Percentiles rank a stretch among this genome's conserved stretches.
Evolutionary conservation across 2,329 filamentous ascomycete genomes (phyloP).

Genomic region (Paecilomyces niveus): DNA sequence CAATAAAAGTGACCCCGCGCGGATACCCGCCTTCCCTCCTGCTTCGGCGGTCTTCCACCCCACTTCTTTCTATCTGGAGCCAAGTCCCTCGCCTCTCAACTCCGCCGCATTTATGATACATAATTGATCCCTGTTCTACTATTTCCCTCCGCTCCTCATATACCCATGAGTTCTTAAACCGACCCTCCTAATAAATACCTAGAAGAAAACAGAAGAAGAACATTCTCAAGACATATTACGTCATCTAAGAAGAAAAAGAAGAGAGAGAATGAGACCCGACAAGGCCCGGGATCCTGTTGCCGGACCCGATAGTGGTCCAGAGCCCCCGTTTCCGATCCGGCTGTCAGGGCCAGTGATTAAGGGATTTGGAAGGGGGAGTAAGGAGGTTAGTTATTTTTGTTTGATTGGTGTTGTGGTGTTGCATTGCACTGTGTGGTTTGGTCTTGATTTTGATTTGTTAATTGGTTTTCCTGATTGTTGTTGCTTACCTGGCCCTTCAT

Average conservation of each 20-base stretch:
- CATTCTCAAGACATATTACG: background rate
- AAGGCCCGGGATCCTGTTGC: conserved; percentile 61
- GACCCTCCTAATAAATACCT: background rate
- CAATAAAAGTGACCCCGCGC: background rate
- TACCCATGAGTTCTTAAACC: background rate
- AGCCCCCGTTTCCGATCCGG: conserved; percentile 70
- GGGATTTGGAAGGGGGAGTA: conserved; percentile 89
- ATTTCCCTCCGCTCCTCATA: background rate
- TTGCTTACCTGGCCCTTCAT: background rate
- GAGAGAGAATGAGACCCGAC: conserved; percentile 37
- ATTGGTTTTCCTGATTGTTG: background rate
- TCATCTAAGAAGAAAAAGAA: too few relatives aligned
- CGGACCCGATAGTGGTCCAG: conserved; percentile 66
- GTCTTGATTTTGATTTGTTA: background rate
- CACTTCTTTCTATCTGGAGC: background rate
- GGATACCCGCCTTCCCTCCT: background rate
- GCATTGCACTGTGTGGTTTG: background rate
- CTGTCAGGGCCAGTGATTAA: conserved; percentile 84
- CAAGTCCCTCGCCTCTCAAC: background rate
- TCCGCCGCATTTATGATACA: background rate
- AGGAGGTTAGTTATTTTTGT: conserved; percentile 55
- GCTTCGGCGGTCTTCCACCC: background rate
- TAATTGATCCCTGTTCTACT: background rate
- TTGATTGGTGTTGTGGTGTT: background rate
- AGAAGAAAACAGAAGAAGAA: background rate